Conservation (phyloP, 2,329 filamentous ascomycete species). For the Diaporthe batatas region DNA sequence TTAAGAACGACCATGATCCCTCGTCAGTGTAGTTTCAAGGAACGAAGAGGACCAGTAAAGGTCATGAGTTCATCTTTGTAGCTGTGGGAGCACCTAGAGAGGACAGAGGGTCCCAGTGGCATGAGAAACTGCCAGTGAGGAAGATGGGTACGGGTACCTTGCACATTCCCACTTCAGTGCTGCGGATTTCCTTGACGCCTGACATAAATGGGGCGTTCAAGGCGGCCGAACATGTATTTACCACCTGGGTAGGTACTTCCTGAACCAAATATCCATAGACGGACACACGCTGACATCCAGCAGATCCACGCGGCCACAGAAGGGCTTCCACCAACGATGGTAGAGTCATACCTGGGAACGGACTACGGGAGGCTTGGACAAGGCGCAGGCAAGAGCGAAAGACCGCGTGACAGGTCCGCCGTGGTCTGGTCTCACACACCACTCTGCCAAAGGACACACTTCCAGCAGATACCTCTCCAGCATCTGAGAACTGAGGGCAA, state of each 20-base stretch:
- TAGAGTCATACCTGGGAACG: constrained; percentile 18
- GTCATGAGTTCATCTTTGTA: constrained; percentile 10
- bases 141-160: constrained; percentile 12
- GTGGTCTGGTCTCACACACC: constrained; percentile 19
- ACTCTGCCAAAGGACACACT: neutral
- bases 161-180: constrained; percentile 17
- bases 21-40: constrained; percentile 2
- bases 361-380: constrained; percentile 17
- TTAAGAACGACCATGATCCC: constrained; percentile 11
- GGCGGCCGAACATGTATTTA: constrained; percentile 16
- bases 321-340: constrained; percentile 19
- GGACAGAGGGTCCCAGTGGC: constrained; percentile 13
- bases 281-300: constrained; percentile 15
- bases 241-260: constrained; percentile 15
- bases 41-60: constrained; percentile 13
- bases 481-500: constrained; percentile 8
- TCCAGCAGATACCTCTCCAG: constrained; percentile 1
- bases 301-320: constrained; percentile 19
- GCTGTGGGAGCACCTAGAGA: constrained; percentile 7
- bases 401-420: constrained; percentile 22
- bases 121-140: constrained; percentile 15
- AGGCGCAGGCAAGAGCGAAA: constrained; percentile 18
- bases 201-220: constrained; percentile 16
- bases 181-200: constrained; percentile 11
- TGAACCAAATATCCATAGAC: constrained; percentile 17